Base-by-base conservation (phyloP, 495 filamentous ascomycete genomes). In the Penicillium macrosclerotiorum region DNA sequence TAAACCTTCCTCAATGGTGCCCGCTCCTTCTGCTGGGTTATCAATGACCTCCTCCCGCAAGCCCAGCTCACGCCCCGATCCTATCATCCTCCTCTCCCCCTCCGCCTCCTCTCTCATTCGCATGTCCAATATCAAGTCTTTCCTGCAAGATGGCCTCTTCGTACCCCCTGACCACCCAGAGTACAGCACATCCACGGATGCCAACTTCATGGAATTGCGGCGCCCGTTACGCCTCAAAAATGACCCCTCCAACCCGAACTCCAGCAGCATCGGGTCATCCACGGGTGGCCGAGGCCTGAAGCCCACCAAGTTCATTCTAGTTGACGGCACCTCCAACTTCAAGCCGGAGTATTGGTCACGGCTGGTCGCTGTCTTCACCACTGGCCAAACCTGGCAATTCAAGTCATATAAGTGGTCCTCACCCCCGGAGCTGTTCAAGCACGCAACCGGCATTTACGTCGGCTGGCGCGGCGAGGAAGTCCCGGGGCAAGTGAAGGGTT, bases 41-140 rank as follows among this genome's bases (percentile, higher is more conserved):
- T 58, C 69, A 2, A 52, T 68, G 37, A 47, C 64, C 8, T 60
- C 59, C 23, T 65, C 68, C 16, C 74, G 79, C 55, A 79, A 77
- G 44, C 66, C 76, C 42, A 65, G 67, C 58, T 77, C 79, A 11
- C 82, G 89, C 26, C 81, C 82, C 37, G 90, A 98, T 60, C 94
- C 94, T 16, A 99, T 99, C 68, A 96, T 99, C 70, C 82, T 99
- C 11, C 84, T 99, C 57, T 97, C 94, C 3, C 93, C 94, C n/a
- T 96, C 91, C 22, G 94, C 94, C 24, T 96, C 90, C 16, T 92
- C 92, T 7, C 86, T 97, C 36, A 88, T 99, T n/a, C 87, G 89
- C 65, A 90, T 96, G 85, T 84, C 88, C 17, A 99, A 99, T 67
- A 89, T 95, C 69, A 94, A 95, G 52, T 82, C 88, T 31, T 99